These are phyloP conservation scores for Seminavis robusta DNA, from an alignment of 108 stramenopile genomes.

Conservation along the genomic window DNA sequence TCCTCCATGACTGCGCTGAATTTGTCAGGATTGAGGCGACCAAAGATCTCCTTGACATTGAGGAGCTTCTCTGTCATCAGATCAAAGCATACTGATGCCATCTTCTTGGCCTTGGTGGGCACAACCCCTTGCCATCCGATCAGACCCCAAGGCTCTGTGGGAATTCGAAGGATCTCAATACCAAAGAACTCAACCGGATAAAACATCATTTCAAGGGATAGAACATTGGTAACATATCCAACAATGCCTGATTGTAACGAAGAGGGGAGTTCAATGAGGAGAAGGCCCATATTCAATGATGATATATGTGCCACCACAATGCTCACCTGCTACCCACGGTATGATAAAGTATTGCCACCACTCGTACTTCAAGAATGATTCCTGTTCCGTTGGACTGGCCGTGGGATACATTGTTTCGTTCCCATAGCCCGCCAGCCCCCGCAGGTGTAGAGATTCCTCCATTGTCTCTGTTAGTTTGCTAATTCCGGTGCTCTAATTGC, in stretches of 20 bases:
- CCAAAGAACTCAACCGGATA: conserved; percentile 89
- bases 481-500: no score
- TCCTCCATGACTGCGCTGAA: conserved; percentile 84
- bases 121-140: conserved; percentile 95
- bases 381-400: no score
- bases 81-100: conserved; percentile 84
- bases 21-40: conserved; percentile 71
- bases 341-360: conserved; percentile 58
- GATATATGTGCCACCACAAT: no score
- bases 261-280: no score
- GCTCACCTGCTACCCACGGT: conserved; percentile 49
- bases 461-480: no score
- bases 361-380: conserved; percentile 30
- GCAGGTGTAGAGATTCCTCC: no score
- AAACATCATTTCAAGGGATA: conserved; percentile 93
- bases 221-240: conserved; percentile 85
- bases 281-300: no score
- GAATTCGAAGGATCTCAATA: conserved; percentile 61
- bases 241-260: no score
- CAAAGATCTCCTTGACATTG: conserved; percentile 83
- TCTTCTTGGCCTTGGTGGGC: conserved; percentile 86
- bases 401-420: no score
- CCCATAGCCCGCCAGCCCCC: no score
- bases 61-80: conserved; percentile 88
- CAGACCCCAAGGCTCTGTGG: conserved; percentile 85